Base-by-base conservation (phyloP, 2,329 filamentous ascomycete genomes). In the Hypocreales sp. region DNA sequence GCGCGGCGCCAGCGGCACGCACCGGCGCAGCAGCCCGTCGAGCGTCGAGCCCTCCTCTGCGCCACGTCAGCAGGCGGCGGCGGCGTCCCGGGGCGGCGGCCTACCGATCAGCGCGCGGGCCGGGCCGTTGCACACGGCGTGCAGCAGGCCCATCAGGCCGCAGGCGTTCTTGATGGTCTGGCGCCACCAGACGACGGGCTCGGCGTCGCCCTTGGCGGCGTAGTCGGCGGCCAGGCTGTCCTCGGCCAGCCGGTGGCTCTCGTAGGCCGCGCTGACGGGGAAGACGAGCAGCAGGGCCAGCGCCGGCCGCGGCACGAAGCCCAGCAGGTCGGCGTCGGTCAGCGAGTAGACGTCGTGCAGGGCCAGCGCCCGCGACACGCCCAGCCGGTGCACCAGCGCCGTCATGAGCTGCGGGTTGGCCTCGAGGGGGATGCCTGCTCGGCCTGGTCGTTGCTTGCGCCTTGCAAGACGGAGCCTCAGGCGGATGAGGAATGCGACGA, bases 81-180 rank as follows among this genome's bases (percentile, higher is more conserved):
- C n/a, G n/a, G n/a, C n/a, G n/a, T n/a, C n/a, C n/a, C n/a, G n/a
- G n/a, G n/a, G n/a, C n/a, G 24, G 4, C 6, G 15, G 5, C 8
- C 12, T 49, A 58, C 67, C 52, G 29, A 92, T 67, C 28, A 75
- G 67, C 4, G 56, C 53, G 30, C 67, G 58, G 1, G 80, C 77
- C 2, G 65, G 63, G 0, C 84, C 84, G 50, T 95, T 98, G 24
- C 66, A 65, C 0, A 82, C 70, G 12, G 77, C 79, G 48, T 95
- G 90, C 24, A 95, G 50, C 16, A 95, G 55, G 0, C 80, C 90
- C 60, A 94, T 93, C 24, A 93, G 58, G 0, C 87, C 87, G 50
- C 87, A 95, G 1, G 87, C 83, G 48, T 95, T 92, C 34, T 79
- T 70, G 42, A 95, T 94, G 0, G 86, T 95, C 58, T 95, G 87